Evolutionary conservation across 805 yeast species (phyloP), one percentile per base, ranked within the genome.

Genomic region (Zygoascus flipseniorum): DNA sequence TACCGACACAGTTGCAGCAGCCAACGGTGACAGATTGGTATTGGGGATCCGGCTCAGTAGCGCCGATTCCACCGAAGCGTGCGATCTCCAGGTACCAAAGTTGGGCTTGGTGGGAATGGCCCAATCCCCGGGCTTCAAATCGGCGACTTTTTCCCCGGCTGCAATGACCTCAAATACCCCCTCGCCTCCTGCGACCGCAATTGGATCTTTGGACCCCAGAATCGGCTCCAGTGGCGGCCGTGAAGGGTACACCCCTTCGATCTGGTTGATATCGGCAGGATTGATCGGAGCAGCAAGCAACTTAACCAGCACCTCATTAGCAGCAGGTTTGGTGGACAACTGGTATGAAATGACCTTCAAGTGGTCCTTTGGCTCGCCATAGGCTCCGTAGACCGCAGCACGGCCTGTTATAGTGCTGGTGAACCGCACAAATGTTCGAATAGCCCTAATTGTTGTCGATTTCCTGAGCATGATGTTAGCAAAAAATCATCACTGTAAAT

Each of bases 51-150:
- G 77, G 61, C 81, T 76, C 64, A 89, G 73, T 31, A 81, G 75
- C 0, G 71, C 66, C 13, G 76, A 77, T 1, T 65, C 67, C 8
- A 83, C 78, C 20, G 42, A 41, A 9, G 86, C 83, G 59, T 85
- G 87, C 2, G 92, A 80, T 56, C 95, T 77, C 99, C 99, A 93
- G 2, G 99, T 92, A 31, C 99, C 99, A 55, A 83, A 83, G 60
- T 86, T 85, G 11, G 89, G 85, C 43, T 72, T 72, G 10, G 79
- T 64, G 10, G 98, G 97, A 45, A 92, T 78, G 41, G 83, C 88
- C 90, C 95, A 89, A 67, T 93, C 98, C 47, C 96, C 97, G 1
- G 72, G 70, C 46, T 72, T 60, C 50, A 86, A 72, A 2, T 59
- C 55, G 19, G 60, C 57, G 1, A 53, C 55, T 9, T 81, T 86